A percentile compares a stretch with the other conserved stretches of the same genome.
Conservation (phyloP, 2,329 filamentous ascomycete genomes). For the Blastomyces gilchristii region DNA sequence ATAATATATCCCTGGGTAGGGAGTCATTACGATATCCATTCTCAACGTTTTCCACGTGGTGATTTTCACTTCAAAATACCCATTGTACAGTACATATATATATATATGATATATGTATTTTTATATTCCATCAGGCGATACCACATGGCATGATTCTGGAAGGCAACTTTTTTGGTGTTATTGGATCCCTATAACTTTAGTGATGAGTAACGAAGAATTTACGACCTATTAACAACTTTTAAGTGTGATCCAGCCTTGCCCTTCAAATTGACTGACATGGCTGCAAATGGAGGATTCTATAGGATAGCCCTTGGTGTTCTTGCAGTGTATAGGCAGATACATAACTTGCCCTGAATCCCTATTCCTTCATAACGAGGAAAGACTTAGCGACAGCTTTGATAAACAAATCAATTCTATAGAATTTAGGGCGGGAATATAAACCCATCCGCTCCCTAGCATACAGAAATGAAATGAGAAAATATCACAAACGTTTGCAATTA, state of each 20-base stretch:
- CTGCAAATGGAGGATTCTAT: neutral
- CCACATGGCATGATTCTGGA: neutral
- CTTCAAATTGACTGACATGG: neutral
- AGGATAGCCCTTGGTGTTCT: neutral
- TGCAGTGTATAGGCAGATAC: neutral
- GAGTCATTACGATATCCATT: neutral
- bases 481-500: neutral
- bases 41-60: neutral
- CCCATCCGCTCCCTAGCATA: neutral
- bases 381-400: neutral
- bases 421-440: neutral
- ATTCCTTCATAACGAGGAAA: neutral
- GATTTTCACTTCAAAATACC: neutral
- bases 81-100: neutral
- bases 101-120: too few relatives aligned
- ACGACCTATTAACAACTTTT: neutral
- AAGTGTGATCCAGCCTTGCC: neutral
- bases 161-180: neutral
- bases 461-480: neutral
- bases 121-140: neutral
- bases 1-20: neutral
- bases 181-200: neutral
- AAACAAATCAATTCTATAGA: neutral
- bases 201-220: neutral
- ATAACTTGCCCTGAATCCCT: neutral